A percentile compares a stretch with the other conserved stretches of the same genome.
Conservation (phyloP, 2,329 filamentous ascomycete species). For the Pseudomassariella vexata region DNA sequence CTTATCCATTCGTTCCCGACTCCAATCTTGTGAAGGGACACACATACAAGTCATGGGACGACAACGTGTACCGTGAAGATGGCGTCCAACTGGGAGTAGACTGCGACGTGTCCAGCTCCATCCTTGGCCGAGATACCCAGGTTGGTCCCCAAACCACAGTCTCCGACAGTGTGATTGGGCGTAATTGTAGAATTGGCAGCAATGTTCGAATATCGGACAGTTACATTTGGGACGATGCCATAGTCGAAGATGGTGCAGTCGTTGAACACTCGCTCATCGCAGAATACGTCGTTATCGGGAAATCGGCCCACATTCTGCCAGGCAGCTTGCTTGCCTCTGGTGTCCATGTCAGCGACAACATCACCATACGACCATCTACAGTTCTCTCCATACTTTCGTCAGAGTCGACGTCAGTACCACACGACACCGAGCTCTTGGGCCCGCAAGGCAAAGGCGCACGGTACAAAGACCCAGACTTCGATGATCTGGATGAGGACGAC, state of each 20-base stretch:
- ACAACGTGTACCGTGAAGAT: conserved; percentile 72
- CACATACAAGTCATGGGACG: conserved; percentile 64
- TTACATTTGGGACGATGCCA: conserved; percentile 85
- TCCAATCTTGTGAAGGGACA: conserved; percentile 77
- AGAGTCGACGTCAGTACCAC: conserved; percentile 29
- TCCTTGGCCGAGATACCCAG: conserved; percentile 71
- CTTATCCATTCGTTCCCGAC: conserved; percentile 83
- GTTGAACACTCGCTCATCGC: conserved; percentile 73
- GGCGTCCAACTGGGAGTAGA: conserved; percentile 68
- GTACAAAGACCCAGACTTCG: conserved; percentile 40
- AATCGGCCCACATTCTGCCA: conserved; percentile 59
- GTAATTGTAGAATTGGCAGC: conserved; percentile 78
- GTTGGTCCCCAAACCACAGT: conserved; percentile 69
- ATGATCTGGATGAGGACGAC: conserved; percentile 44
- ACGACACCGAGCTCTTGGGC: conserved; percentile 43
- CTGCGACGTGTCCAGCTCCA: conserved; percentile 63
- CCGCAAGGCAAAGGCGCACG: conserved; percentile 42
- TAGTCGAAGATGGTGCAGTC: conserved; percentile 67
- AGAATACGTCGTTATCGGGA: conserved; percentile 64
- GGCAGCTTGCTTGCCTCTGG: conserved; percentile 78
- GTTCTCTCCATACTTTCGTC: conserved; percentile 32
- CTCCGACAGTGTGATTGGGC: conserved; percentile 73
- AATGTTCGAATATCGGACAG: conserved; percentile 75
- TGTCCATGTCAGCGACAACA: conserved; percentile 63
- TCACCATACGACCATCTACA: conserved; percentile 32